Evolutionary conservation across 805 yeast species (phyloP).

Genomic region (Scheffersomyces spartinae): DNA sequence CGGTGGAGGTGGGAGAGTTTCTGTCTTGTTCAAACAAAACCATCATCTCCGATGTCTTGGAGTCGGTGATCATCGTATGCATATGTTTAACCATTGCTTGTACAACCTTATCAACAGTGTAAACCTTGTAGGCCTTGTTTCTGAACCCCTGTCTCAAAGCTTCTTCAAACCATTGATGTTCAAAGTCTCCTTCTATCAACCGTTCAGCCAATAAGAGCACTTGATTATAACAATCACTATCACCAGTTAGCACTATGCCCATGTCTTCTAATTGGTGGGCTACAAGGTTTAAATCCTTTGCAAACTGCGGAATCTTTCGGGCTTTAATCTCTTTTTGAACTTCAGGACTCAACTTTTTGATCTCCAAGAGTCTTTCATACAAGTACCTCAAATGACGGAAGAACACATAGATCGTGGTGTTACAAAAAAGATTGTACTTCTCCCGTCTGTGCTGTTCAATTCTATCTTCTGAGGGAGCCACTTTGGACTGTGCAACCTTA

Average conservation of each 20-base stretch:
- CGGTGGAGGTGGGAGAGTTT: slow-evolving; percentile 47
- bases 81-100: slow-evolving; percentile 78
- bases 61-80: slow-evolving; percentile 72
- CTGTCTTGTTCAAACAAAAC: slow-evolving; percentile 78
- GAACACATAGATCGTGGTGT: slow-evolving; percentile 80
- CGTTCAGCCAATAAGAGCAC: slow-evolving; percentile 63
- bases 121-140: slow-evolving; percentile 84
- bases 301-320: slow-evolving; percentile 61
- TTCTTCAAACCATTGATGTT: slow-evolving; percentile 93
- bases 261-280: slow-evolving; percentile 72
- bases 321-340: slow-evolving; percentile 63
- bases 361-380: slow-evolving; percentile 69
- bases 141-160: slow-evolving; percentile 89
- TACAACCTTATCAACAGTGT: slow-evolving; percentile 86
- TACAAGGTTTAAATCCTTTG: slow-evolving; percentile 72
- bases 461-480: not conserved
- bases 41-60: slow-evolving; percentile 70
- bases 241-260: slow-evolving; percentile 61
- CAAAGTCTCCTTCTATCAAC: slow-evolving; percentile 80
- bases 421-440: slow-evolving; percentile 71
- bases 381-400: slow-evolving; percentile 76
- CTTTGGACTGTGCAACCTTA: slow-evolving; percentile 17
- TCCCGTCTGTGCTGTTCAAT: slow-evolving; percentile 26
- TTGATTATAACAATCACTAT: slow-evolving; percentile 61
- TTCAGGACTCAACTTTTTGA: slow-evolving; percentile 57